Evolutionary conservation across 164 flowering plant species (phyloP).

Genomic region (Vitis riparia): DNA sequence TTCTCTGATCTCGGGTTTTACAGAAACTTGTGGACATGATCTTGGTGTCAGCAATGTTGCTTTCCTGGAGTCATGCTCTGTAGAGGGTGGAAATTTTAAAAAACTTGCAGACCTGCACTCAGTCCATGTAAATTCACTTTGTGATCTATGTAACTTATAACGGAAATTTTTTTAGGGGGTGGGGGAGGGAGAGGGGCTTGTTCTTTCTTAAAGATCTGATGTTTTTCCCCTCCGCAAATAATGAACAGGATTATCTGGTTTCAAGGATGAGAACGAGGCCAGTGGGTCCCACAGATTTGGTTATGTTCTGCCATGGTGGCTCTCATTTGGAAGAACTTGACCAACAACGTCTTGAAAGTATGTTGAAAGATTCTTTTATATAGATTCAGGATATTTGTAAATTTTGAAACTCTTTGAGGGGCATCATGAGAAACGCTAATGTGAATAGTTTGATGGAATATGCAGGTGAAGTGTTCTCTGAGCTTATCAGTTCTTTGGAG

Average conservation of each 20-base stretch:
- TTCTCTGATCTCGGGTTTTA: constrained; percentile 62
- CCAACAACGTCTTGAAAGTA: constrained; percentile 56
- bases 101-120: constrained; percentile 56
- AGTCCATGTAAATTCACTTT: constrained; percentile 47
- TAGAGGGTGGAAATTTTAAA: constrained; percentile 42
- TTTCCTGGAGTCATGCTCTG: constrained; percentile 58
- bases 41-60: constrained; percentile 43
- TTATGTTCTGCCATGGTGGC: constrained; percentile 59
- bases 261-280: constrained; percentile 47
- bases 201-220: constrained; percentile 2
- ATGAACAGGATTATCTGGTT: constrained; percentile 58
- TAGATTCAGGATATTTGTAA: not conserved
- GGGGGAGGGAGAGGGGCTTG: too few relatives aligned
- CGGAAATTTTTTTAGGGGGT: not conserved
- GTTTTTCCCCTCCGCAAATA: not conserved
- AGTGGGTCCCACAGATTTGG: constrained; percentile 49
- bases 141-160: not conserved
- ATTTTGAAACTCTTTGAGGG: not conserved
- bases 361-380: not conserved
- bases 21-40: constrained; percentile 53
- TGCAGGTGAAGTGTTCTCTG: constrained; percentile 65
- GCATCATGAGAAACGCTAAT: not conserved
- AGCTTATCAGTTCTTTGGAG: constrained; percentile 65
- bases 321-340: constrained; percentile 32
- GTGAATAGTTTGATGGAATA: constrained; percentile 12